phyloP scores from a whole-genome alignment of 225 moss, liverwort and hornwort genomes.

The Physcomitrium patens region DNA sequence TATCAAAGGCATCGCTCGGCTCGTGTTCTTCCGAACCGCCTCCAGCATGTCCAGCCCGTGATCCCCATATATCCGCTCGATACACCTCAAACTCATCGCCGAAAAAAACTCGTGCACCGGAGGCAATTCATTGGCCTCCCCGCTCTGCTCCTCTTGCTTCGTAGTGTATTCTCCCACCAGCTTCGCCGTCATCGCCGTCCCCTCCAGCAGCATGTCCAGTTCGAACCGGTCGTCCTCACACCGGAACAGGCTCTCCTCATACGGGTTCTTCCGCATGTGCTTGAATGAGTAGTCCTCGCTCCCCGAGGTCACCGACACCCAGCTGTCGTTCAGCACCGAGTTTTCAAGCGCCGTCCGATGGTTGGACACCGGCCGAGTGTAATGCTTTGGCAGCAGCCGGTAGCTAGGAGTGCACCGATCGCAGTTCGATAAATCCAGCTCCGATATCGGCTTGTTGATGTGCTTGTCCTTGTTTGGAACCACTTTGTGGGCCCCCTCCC shows the following conservation, averaged over 20 bases:
- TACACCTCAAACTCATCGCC: constrained; percentile 74
- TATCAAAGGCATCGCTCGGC: constrained; percentile 70
- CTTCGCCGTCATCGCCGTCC: constrained; percentile 66
- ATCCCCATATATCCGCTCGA: constrained; percentile 94
- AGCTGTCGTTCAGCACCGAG: constrained; percentile 81
- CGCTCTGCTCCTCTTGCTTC: constrained; percentile 53
- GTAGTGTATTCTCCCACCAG: constrained; percentile 63
- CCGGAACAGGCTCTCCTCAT: constrained; percentile 86
- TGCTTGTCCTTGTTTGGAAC: constrained; percentile 79
- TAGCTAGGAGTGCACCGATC: constrained; percentile 95
- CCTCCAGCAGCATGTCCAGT: constrained; percentile 84
- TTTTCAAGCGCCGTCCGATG: constrained; percentile 78
- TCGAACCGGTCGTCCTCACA: constrained; percentile 96
- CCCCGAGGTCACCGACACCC: constrained; percentile 98
- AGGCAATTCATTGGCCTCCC: constrained; percentile 50
- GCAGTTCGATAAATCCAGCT: constrained; percentile 93
- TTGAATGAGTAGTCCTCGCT: constrained; percentile 92
- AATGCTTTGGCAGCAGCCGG: constrained; percentile 84
- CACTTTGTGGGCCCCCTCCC: constrained; percentile 67
- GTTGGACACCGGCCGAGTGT: constrained; percentile 73
- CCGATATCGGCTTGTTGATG: constrained; percentile 86
- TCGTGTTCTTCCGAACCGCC: constrained; percentile 60
- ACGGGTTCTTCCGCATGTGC: constrained; percentile 92
- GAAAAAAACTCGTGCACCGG: constrained; percentile 68
- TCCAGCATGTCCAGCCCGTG: constrained; percentile 92